These are phyloP conservation scores for Jaenimonas drosophilae DNA, from an alignment of 208 protist genomes.

Conservation along the genomic window DNA sequence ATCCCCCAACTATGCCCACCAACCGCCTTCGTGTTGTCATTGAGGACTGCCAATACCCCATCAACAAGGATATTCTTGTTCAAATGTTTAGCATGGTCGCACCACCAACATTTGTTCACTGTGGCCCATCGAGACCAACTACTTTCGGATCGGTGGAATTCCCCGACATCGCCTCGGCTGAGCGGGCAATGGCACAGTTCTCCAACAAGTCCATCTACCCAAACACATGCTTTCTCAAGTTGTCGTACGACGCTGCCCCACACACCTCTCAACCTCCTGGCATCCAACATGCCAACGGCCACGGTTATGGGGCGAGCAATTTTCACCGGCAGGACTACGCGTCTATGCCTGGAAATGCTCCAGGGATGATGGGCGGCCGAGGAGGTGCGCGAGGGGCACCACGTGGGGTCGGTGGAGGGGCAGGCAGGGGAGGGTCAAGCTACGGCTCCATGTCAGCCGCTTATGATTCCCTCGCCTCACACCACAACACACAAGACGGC, in stretches of 20 bases:
- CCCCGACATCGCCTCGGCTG: slow-evolving; percentile 33
- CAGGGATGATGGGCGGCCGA: slow-evolving; percentile 12
- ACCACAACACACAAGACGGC: neutral
- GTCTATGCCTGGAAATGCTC: slow-evolving; percentile 1
- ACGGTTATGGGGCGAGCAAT: neutral
- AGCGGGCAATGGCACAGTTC: slow-evolving; percentile 45
- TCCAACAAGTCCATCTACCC: slow-evolving; percentile 81
- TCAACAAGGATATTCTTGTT: slow-evolving; percentile 62
- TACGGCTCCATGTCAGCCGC: neutral
- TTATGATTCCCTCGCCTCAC: slow-evolving; percentile 3
- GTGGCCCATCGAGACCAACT: slow-evolving; percentile 46
- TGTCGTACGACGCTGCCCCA: slow-evolving; percentile 20
- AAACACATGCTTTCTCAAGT: slow-evolving; percentile 68
- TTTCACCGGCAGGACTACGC: slow-evolving; percentile 2
- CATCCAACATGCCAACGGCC: slow-evolving; percentile 1
- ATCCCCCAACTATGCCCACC: slow-evolving; percentile 3
- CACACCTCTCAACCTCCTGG: slow-evolving; percentile 10
- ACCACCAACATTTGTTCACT: slow-evolving; percentile 40
- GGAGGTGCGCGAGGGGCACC: slow-evolving; percentile 9
- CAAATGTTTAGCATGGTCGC: slow-evolving; percentile 77
- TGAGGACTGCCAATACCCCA: slow-evolving; percentile 76
- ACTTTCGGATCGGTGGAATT: slow-evolving; percentile 71
- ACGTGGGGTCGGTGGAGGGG: slow-evolving; percentile 13
- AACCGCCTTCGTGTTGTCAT: slow-evolving; percentile 57
- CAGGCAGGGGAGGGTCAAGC: neutral